Percentiles rank a stretch among this genome's conserved stretches.
phyloP scores from a whole-genome alignment of 1,284 basidiomycete species.

The Leccinum huronense region DNA sequence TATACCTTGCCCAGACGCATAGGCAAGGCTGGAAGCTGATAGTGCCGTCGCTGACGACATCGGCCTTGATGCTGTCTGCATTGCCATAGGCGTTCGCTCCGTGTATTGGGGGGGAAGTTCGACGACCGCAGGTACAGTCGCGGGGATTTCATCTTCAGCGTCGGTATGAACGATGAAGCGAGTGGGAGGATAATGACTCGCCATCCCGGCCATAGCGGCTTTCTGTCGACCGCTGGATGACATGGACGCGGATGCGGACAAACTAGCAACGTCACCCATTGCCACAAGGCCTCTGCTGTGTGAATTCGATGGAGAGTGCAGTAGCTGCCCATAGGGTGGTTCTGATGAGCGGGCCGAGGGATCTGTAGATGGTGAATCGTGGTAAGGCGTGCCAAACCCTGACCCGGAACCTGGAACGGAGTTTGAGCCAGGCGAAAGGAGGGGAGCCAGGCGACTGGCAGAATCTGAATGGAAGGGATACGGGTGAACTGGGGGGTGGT shows the following conservation, averaged over 20 bases:
- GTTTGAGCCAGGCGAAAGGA: slow-evolving; percentile 8
- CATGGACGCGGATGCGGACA: slow-evolving; percentile 27
- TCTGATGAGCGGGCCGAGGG: slow-evolving; percentile 16
- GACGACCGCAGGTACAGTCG: slow-evolving; percentile 55
- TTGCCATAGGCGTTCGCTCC: slow-evolving; percentile 38
- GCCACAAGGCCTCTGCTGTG: slow-evolving; percentile 23
- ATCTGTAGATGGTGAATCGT: slow-evolving; percentile 7
- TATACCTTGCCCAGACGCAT: slow-evolving; percentile 14
- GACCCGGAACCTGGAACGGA: not conserved
- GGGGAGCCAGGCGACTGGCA: slow-evolving; percentile 20
- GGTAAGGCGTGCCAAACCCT: slow-evolving; percentile 6
- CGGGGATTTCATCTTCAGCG: slow-evolving; percentile 50
- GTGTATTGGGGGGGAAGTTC: slow-evolving; percentile 77
- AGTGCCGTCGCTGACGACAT: slow-evolving; percentile 13
- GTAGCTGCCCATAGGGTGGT: slow-evolving; percentile 29
- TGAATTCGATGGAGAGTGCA: slow-evolving; percentile 25
- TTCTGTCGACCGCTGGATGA: slow-evolving; percentile 47
- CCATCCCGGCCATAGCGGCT: slow-evolving; percentile 48
- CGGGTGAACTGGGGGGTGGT: slow-evolving; percentile 28
- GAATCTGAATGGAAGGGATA: slow-evolving; percentile 34
- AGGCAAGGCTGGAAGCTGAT: slow-evolving; percentile 16
- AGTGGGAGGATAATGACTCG: slow-evolving; percentile 42
- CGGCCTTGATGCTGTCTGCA: slow-evolving; percentile 12
- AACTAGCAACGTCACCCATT: slow-evolving; percentile 23
- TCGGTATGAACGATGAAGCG: slow-evolving; percentile 73